Evolutionary conservation across 306 rosid genomes (phyloP).

Genomic region (Heteromeles arbutifolia): DNA sequence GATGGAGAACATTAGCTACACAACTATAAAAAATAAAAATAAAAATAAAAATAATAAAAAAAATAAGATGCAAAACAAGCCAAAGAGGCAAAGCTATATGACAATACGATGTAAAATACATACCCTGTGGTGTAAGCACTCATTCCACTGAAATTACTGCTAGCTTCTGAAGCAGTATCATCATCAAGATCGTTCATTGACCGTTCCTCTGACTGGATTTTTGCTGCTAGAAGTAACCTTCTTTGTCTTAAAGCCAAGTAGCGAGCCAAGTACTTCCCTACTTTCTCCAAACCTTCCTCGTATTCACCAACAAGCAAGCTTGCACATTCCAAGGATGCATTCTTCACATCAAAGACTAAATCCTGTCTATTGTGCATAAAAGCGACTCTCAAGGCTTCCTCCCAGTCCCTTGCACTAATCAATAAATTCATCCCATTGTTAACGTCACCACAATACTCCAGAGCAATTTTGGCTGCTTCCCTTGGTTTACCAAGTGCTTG

Average conservation of each 20-base stretch:
- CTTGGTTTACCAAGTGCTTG: constrained; percentile 93
- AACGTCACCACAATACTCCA: constrained; percentile 77
- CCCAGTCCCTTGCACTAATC: constrained; percentile 71
- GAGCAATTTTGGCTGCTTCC: constrained; percentile 89
- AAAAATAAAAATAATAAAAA: background rate
- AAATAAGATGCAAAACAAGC: background rate
- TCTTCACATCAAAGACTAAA: constrained; percentile 52
- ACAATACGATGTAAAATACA: constrained; percentile 11
- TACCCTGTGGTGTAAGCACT: constrained; percentile 96
- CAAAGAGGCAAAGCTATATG: background rate
- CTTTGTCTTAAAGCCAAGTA: constrained; percentile 92
- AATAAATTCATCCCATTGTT: constrained; percentile 45
- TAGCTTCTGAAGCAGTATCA: constrained; percentile 84
- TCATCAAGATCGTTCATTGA: constrained; percentile 65
- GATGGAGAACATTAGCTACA: background rate
- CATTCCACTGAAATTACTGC: constrained; percentile 98
- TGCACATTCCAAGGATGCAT: constrained; percentile 80
- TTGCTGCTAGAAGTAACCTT: constrained; percentile 86
- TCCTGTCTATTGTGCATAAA: constrained; percentile 66
- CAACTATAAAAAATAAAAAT: background rate
- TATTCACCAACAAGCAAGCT: constrained; percentile 55
- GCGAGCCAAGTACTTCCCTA: constrained; percentile 91
- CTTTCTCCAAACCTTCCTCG: constrained; percentile 86
- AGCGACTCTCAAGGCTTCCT: constrained; percentile 81
- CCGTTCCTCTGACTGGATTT: constrained; percentile 67